Percentiles rank a stretch among this genome's conserved stretches.
phyloP scores from a whole-genome alignment of 345 rosid genomes.

The Raphanus sativus region DNA sequence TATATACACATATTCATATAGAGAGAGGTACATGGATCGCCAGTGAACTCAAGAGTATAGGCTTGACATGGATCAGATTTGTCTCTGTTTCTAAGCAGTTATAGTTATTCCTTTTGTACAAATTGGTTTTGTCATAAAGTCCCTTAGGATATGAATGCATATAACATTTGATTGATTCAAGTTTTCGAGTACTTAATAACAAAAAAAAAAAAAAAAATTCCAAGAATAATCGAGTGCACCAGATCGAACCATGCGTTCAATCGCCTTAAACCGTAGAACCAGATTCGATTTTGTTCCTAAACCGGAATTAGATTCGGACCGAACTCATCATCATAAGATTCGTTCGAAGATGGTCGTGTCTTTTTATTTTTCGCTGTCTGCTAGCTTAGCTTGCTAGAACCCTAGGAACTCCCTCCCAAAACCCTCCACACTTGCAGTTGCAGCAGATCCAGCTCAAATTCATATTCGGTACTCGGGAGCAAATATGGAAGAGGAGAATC shows the following conservation, averaged over 20 bases:
- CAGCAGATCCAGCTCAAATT: not conserved
- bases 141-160: not conserved
- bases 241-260: not conserved
- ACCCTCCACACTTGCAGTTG: not conserved
- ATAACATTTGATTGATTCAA: conserved; percentile 1
- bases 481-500: conserved; percentile 52
- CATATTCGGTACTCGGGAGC: not conserved
- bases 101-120: conserved; percentile 10
- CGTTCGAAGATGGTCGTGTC: not conserved
- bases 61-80: not conserved
- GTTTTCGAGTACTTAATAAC: not conserved
- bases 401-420: conserved; percentile 22
- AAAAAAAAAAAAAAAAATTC: not conserved
- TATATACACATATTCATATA: not conserved
- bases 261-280: too few species aligned
- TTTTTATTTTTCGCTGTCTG: not conserved
- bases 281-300: not conserved
- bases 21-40: conserved; percentile 12
- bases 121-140: not conserved
- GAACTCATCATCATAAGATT: conserved; percentile 1
- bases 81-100: not conserved
- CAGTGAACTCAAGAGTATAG: conserved; percentile 15
- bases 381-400: conserved; percentile 10
- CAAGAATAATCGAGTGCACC: not conserved
- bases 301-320: conserved; percentile 23